Evolutionary conservation across 1,139 yeast species (phyloP), one percentile per base, ranked within the genome.

Genomic region (Pichia sp.): DNA sequence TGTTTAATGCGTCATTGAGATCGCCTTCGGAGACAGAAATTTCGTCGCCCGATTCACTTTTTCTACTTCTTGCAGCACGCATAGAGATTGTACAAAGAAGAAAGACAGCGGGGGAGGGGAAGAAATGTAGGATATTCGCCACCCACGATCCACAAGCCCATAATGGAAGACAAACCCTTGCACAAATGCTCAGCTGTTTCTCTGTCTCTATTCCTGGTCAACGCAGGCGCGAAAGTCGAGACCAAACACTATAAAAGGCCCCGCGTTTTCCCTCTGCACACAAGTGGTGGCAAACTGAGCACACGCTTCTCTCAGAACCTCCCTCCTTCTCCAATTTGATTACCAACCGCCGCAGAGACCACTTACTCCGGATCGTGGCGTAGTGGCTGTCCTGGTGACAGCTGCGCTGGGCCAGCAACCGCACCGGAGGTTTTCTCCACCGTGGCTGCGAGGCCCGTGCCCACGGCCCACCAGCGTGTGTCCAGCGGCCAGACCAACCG

Each of bases 321-420:
- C 40, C 38, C 40, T 46, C 44, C 40, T 41, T 48, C 35, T 31
- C 33, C 43, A 47, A 52, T 52, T 52, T 52, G 55, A 48, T 50
- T 50, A 50, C 53, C 53, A 46, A 18, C 29, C 37, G 40, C 28
- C 53, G 21, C n/a, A 34, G 28, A 26, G n/a, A n/a, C n/a, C n/a
- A n/a, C n/a, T n/a, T n/a, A n/a, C n/a, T n/a, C n/a, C n/a, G n/a
- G n/a, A n/a, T n/a, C n/a, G n/a, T n/a, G n/a, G n/a, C n/a, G n/a
- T n/a, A n/a, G n/a, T n/a, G n/a, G n/a, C n/a, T n/a, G n/a, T n/a
- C n/a, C n/a, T n/a, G n/a, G n/a, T n/a, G n/a, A n/a, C n/a, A n/a
- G n/a, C n/a, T n/a, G n/a, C n/a, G n/a, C n/a, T n/a, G n/a, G n/a
- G n/a, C n/a, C n/a, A n/a, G n/a, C 53, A 46, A 18, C 29, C 37